A percentile compares a stretch with the other conserved stretches of the same genome.
Evolutionary conservation across 371 early-diverging fungal species (phyloP).

Genomic region (Mortierella sp.): DNA sequence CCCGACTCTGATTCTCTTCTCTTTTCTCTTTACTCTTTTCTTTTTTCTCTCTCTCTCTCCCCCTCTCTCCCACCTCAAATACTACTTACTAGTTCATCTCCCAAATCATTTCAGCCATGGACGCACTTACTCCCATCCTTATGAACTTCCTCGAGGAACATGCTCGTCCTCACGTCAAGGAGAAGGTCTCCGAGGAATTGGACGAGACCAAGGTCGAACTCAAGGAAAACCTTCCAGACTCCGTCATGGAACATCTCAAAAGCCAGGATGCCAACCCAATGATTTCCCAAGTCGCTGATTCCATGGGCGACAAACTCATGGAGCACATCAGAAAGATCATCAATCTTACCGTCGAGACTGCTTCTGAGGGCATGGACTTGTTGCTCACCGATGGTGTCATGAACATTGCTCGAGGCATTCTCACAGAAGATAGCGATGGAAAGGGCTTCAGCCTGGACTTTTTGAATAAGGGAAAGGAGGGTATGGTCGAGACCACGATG

Average conservation of each 20-base stretch:
- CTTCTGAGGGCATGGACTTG: conserved; percentile 49
- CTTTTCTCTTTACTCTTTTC: not conserved
- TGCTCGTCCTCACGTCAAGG: conserved; percentile 43
- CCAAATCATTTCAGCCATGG: conserved; percentile 13
- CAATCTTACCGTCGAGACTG: conserved; percentile 28
- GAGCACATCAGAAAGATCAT: conserved; percentile 24
- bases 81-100: conserved; percentile 1
- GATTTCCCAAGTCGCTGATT: conserved; percentile 18
- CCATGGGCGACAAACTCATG: conserved; percentile 30
- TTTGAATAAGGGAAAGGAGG: conserved; percentile 41
- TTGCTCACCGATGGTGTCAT: conserved; percentile 49
- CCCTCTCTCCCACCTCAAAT: not conserved
- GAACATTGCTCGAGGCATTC: conserved; percentile 36
- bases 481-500: conserved; percentile 42
- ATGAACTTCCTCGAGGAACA: conserved; percentile 42
- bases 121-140: conserved; percentile 31
- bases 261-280: conserved; percentile 21
- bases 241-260: conserved; percentile 31
- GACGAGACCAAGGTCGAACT: conserved; percentile 44
- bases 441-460: conserved; percentile 46
- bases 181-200: conserved; percentile 42
- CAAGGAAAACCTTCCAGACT: conserved; percentile 33
- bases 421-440: conserved; percentile 14
- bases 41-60: not conserved
- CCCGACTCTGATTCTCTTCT: not conserved